A percentile compares a stretch with the other conserved stretches of the same genome.
phyloP scores from a whole-genome alignment of 768 basidiomycete genomes.

The Ramaria sp. region DNA sequence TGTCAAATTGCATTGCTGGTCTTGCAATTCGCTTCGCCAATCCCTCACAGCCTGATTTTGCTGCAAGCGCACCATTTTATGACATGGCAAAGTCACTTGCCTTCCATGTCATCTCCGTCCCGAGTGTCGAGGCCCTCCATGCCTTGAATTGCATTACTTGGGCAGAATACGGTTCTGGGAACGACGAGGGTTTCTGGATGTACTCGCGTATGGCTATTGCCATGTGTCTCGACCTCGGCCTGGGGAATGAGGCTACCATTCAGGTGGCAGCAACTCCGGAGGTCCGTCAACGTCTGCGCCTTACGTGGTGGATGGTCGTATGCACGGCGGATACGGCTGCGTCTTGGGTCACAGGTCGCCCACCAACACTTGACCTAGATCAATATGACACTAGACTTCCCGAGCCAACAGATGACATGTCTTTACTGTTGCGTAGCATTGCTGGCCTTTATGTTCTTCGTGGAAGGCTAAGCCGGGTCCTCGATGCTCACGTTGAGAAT shows the following conservation, averaged over 20 bases:
- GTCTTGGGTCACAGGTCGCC: constrained; percentile 1
- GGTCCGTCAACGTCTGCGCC: constrained; percentile 1
- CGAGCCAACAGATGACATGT: neutral
- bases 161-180: constrained; percentile 4
- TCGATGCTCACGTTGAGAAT: neutral
- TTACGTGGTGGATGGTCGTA: constrained; percentile 8
- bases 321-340: constrained; percentile 5
- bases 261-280: constrained; percentile 1
- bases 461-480: neutral
- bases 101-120: constrained; percentile 5
- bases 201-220: constrained; percentile 1
- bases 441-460: neutral
- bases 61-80: neutral
- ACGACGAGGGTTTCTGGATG: neutral
- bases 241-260: constrained; percentile 8
- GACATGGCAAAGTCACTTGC: constrained; percentile 7
- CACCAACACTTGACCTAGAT: neutral
- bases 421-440: neutral
- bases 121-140: constrained; percentile 6
- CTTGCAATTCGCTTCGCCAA: constrained; percentile 14
- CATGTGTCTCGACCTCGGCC: constrained; percentile 7
- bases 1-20: constrained; percentile 30
- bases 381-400: constrained; percentile 2
- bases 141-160: constrained; percentile 7
- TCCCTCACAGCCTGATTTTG: neutral